Base-by-base conservation (phyloP, 2,329 filamentous ascomycete species). In the Incumbomyces delicatus region DNA sequence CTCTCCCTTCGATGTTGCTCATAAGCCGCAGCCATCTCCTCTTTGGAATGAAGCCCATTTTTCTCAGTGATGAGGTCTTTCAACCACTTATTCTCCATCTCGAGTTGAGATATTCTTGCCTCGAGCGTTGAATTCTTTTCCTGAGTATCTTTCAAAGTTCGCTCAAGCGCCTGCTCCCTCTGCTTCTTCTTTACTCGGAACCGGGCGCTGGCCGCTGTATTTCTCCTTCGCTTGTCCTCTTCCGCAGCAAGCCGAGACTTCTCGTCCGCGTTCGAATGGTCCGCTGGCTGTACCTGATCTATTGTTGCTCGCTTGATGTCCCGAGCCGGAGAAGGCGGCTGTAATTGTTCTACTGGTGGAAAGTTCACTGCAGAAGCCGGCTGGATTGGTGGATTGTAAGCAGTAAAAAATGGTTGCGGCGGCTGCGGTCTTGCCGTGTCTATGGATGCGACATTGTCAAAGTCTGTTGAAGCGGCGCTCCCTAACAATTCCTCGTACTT, bases 101-200 rank as follows among this genome's bases (percentile, higher is more conserved):
- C 83, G n/a, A 90, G 76, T 59, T 87, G 81, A 48, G 77, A 76
- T 46, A 92, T 82, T 49, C 80, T 79, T 58, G 75, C 75, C 66
- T 94, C 85, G 6, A 94, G 74, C 14, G 73, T 71, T 14, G 77
- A 72, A 43, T 89, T 84, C 68, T 88, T 88, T 38, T 92, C 85
- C 22, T 78, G 78, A 68, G 90, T 85, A 56, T 94, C 87, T 66
- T 88, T 87, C 58, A 87, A 82, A 2, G 80, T 83, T 60, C 80
- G 80, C 66, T 90, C 86, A 44, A 98, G 78, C 7, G 85, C 83
- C 65, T 89, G 85, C 71, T 94, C 87, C 42, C 87, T 83, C 69
- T 92, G 86, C 78, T 94, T 94, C 82, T 94, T 94, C 80, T 94
- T 94, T 63, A 92, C 80, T 50, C 87, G 83, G 75, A 94, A 94